Evolutionary conservation across 1,139 yeast species (phyloP).

Genomic region (Pneumocystis oryctolagi): DNA sequence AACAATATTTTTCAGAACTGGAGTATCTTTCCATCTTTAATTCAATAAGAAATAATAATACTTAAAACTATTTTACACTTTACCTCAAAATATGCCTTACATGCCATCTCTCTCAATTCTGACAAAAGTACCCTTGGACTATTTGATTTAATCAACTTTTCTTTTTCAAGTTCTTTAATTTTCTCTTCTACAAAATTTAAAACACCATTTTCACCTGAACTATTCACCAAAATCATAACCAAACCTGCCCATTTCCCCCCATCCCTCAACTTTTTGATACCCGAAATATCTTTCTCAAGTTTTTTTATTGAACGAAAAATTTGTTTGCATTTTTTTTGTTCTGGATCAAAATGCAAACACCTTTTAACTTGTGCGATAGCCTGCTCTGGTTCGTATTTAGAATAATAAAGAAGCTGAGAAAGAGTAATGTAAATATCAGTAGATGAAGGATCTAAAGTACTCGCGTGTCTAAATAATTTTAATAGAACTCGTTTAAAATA

Average conservation of each 20-base stretch:
- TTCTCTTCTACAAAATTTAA: constrained; percentile 4
- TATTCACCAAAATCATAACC: constrained; percentile 8
- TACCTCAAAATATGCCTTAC: constrained; percentile 34
- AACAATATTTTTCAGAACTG: constrained; percentile 28
- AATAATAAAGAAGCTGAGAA: constrained; percentile 36
- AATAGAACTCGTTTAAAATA: constrained; percentile 11
- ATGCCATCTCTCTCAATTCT: constrained; percentile 31
- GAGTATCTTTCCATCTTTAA: constrained; percentile 18
- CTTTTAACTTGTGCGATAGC: constrained; percentile 38
- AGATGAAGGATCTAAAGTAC: constrained; percentile 13
- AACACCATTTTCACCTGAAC: constrained; percentile 8
- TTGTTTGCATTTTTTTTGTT: constrained; percentile 38
- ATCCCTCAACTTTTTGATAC: constrained; percentile 10
- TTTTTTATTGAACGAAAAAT: constrained; percentile 35
- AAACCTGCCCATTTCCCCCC: constrained; percentile 12
- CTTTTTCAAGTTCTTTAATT: constrained; percentile 5
- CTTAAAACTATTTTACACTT: constrained; percentile 10
- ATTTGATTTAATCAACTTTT: constrained; percentile 2
- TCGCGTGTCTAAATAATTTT: constrained; percentile 11
- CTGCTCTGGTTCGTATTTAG: constrained; percentile 36
- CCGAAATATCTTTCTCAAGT: constrained; percentile 22
- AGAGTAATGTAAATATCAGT: constrained; percentile 19
- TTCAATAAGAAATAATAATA: background rate
- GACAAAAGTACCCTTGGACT: constrained; percentile 13
- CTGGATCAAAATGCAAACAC: constrained; percentile 61